Evolutionary conservation across 345 rosid species (phyloP).

Genomic region (Cardamine occulta): DNA sequence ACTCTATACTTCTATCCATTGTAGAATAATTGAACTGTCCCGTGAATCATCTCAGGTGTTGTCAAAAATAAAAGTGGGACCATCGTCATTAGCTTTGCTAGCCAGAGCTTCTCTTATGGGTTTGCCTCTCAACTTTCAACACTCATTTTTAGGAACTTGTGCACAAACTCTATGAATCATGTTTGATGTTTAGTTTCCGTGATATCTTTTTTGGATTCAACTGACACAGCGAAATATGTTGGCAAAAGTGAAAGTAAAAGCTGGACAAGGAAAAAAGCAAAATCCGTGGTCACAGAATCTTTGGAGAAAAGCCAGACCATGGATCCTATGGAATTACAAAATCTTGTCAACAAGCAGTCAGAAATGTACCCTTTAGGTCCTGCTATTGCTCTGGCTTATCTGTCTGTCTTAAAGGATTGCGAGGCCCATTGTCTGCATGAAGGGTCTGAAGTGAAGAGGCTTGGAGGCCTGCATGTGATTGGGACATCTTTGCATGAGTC

Average conservation of each 20-base stretch:
- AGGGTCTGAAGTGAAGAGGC: slow-evolving; percentile 91
- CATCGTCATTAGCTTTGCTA: slow-evolving; percentile 80
- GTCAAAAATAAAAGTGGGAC: slow-evolving; percentile 78
- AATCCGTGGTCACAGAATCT: slow-evolving; percentile 70
- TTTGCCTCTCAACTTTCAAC: slow-evolving; percentile 46
- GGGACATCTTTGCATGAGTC: slow-evolving; percentile 98
- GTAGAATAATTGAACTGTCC: slow-evolving; percentile 15
- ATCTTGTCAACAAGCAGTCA: slow-evolving; percentile 75
- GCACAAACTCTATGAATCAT: slow-evolving; percentile 6
- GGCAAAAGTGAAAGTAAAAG: slow-evolving; percentile 87
- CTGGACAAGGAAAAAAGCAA: slow-evolving; percentile 78
- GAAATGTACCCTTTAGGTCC: slow-evolving; percentile 96
- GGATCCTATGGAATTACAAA: slow-evolving; percentile 61
- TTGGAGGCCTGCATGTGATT: slow-evolving; percentile 95
- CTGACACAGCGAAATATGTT: slow-evolving; percentile 76
- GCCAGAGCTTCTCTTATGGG: slow-evolving; percentile 86
- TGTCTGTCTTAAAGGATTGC: slow-evolving; percentile 84
- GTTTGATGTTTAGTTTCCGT: slow-evolving; percentile 27
- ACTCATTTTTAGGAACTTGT: slow-evolving; percentile 2
- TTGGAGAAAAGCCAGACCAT: slow-evolving; percentile 80
- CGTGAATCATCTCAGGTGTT: slow-evolving; percentile 54
- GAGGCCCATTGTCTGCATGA: slow-evolving; percentile 81
- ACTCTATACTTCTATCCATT: slow-evolving; percentile 9
- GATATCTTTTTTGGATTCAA: slow-evolving; percentile 28
- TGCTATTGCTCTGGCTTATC: slow-evolving; percentile 79